Conservation (phyloP, 2,329 filamentous ascomycete genomes). For the Pseudogymnoascus sp. region DNA sequence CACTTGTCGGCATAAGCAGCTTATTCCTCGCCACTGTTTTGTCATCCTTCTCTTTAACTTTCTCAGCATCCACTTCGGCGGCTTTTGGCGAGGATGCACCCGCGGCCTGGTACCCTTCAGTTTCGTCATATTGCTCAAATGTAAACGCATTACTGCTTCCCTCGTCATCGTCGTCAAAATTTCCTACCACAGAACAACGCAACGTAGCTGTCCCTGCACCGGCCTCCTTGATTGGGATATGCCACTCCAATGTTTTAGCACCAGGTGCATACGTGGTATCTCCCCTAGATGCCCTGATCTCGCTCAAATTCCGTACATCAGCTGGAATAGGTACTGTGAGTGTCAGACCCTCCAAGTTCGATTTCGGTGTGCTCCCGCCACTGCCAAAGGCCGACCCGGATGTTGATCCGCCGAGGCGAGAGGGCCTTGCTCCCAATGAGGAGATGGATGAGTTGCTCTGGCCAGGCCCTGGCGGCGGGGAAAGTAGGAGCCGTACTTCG, state of each 20-base stretch:
- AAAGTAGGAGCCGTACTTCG: constrained; percentile 71
- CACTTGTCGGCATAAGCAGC: constrained; percentile 73
- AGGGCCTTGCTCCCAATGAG: constrained; percentile 36
- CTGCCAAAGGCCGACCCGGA: constrained; percentile 39
- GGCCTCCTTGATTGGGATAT: constrained; percentile 70
- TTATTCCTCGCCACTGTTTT: constrained; percentile 61
- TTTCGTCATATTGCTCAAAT: constrained; percentile 38
- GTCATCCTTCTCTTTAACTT: constrained; percentile 42
- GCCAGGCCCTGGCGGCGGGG: constrained; percentile 51
- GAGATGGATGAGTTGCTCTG: constrained; percentile 35
- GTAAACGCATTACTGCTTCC: constrained; percentile 31
- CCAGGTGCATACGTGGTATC: constrained; percentile 76
- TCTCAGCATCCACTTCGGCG: constrained; percentile 24
- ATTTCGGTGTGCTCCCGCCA: constrained; percentile 37
- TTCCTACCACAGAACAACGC: constrained; percentile 72
- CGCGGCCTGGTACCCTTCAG: constrained; percentile 47
- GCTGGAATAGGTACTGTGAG: constrained; percentile 74
- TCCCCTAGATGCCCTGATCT: constrained; percentile 72
- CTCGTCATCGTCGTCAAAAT: constrained; percentile 41
- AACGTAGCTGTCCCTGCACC: constrained; percentile 64
- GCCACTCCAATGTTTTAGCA: constrained; percentile 73
- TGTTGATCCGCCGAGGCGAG: constrained; percentile 36
- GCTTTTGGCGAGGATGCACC: constrained; percentile 31
- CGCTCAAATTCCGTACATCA: constrained; percentile 73
- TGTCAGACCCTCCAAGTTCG: constrained; percentile 66